Evolutionary conservation across 2,329 filamentous ascomycete species (phyloP).

Genomic region (Fusarium tupiense): DNA sequence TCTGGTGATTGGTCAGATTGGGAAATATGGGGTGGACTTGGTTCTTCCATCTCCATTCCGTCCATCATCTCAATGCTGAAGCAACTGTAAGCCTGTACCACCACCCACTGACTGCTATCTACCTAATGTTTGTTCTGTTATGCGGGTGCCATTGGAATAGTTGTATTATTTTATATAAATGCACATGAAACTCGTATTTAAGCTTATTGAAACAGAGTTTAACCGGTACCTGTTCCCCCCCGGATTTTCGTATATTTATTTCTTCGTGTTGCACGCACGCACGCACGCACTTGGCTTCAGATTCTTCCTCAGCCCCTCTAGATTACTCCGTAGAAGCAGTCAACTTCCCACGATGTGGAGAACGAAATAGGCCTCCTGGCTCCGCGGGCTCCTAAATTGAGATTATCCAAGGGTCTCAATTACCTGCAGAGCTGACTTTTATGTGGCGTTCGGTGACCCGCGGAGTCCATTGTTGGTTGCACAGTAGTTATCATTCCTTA

Average conservation of each 20-base stretch:
- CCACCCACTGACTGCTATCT: too few species aligned
- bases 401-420: conserved; percentile 9
- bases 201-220: not conserved
- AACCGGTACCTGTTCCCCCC: not conserved
- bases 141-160: not conserved
- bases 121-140: not conserved
- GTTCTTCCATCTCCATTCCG: not conserved
- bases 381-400: conserved; percentile 29
- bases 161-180: not conserved
- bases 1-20: conserved; percentile 12
- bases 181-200: not conserved
- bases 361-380: conserved; percentile 2
- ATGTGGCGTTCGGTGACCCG: not conserved
- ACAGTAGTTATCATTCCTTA: not conserved
- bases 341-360: conserved; percentile 10
- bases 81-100: not conserved
- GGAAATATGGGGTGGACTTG: not conserved
- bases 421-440: not conserved
- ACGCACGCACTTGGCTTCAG: not conserved
- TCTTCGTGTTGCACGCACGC: not conserved
- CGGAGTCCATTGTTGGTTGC: not conserved
- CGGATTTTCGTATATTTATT: not conserved
- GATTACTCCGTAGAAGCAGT: not conserved
- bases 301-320: conserved; percentile 1
- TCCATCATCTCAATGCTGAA: not conserved